These are phyloP conservation scores for Aspergillus ellipticus DNA, from an alignment of 495 filamentous ascomycete genomes.

Conservation along the genomic window DNA sequence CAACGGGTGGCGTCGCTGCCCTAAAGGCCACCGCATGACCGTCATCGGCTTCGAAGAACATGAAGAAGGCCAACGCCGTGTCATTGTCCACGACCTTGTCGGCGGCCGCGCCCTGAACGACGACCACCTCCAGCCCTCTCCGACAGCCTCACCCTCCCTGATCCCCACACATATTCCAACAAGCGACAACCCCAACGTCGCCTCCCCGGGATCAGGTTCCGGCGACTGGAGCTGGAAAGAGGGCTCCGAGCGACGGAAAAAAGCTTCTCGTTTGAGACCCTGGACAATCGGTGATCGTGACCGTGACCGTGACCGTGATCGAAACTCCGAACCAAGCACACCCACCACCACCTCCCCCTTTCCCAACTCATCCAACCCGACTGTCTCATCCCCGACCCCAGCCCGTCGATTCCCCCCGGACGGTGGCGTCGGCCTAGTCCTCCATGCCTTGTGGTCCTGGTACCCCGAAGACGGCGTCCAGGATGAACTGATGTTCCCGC, in stretches of 20 bases:
- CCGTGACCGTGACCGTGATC: constrained; percentile 6
- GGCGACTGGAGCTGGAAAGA: constrained; percentile 53
- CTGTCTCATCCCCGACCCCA: background rate
- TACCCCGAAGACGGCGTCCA: constrained; percentile 58
- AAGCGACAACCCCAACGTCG: constrained; percentile 3
- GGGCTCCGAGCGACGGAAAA: constrained; percentile 43
- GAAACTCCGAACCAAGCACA: constrained; percentile 16
- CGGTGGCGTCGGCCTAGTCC: constrained; percentile 61
- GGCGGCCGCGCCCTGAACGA: constrained; percentile 64
- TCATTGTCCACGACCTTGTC: constrained; percentile 63
- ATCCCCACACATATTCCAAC: background rate
- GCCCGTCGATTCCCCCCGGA: constrained; percentile 59
- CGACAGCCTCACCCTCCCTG: constrained; percentile 11
- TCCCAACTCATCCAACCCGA: constrained; percentile 9
- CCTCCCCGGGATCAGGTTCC: constrained; percentile 26
- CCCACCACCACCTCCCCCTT: constrained; percentile 11
- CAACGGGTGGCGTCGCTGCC: constrained; percentile 76
- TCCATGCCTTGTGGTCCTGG: constrained; percentile 67
- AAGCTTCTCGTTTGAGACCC: constrained; percentile 39
- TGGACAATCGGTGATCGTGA: constrained; percentile 8
- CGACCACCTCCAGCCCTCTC: constrained; percentile 36
- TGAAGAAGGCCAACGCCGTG: constrained; percentile 52
- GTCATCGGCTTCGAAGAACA: constrained; percentile 68
- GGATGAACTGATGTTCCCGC: constrained; percentile 81
- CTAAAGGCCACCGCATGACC: constrained; percentile 77